These are phyloP conservation scores for Stygiomarasmius scandens DNA, from an alignment of 1,284 basidiomycete genomes.

Conservation along the genomic window DNA sequence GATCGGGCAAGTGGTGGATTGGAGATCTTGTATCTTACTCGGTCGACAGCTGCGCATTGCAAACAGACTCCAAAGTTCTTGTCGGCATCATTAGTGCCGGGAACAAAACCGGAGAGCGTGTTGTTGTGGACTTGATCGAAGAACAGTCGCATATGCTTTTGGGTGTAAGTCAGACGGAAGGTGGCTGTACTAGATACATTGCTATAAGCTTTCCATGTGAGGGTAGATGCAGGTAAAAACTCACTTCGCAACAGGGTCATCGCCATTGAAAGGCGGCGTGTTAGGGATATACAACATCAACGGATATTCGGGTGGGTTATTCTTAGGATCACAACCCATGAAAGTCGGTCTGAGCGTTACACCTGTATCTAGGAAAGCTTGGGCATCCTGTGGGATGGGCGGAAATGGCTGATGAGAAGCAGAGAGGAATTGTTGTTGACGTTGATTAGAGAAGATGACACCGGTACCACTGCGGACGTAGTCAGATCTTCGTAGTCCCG, in stretches of 20 bases:
- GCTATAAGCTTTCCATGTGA: neutral
- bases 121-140: slow-evolving; percentile 56
- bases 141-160: slow-evolving; percentile 46
- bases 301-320: slow-evolving; percentile 54
- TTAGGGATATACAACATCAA: slow-evolving; percentile 68
- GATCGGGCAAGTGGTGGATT: slow-evolving; percentile 43
- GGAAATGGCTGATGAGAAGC: slow-evolving; percentile 64
- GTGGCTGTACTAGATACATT: slow-evolving; percentile 44
- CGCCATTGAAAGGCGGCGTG: slow-evolving; percentile 60
- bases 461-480: slow-evolving; percentile 48
- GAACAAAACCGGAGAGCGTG: slow-evolving; percentile 57
- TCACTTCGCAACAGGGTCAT: slow-evolving; percentile 61
- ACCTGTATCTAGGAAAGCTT: slow-evolving; percentile 64
- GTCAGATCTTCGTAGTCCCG: slow-evolving; percentile 2
- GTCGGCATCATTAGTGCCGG: slow-evolving; percentile 51
- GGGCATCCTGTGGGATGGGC: slow-evolving; percentile 54
- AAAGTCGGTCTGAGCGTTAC: slow-evolving; percentile 73
- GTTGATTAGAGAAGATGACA: slow-evolving; percentile 40
- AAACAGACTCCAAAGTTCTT: slow-evolving; percentile 55
- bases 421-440: slow-evolving; percentile 49
- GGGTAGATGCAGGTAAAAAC: slow-evolving; percentile 21
- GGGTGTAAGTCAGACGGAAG: slow-evolving; percentile 53
- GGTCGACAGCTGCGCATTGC: slow-evolving; percentile 58
- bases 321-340: slow-evolving; percentile 71
- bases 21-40: slow-evolving; percentile 43